Conservation (phyloP, 73 alveolate species). For the Tetrahymena elliotti region DNA sequence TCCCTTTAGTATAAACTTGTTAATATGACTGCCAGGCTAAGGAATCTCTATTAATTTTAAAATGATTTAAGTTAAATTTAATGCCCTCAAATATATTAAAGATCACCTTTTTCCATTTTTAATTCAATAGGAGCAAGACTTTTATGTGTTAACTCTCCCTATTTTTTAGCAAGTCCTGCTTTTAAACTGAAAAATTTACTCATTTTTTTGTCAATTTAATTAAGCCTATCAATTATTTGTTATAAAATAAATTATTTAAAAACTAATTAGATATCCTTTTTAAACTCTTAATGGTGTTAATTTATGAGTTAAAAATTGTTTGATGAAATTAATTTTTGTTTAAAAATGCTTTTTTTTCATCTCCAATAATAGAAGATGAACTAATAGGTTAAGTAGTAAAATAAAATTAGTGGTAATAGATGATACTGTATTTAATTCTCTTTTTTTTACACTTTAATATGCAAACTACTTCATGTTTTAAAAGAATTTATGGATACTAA, state of each 20-base stretch:
- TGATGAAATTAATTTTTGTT: background rate
- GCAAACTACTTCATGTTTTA: too few relatives aligned
- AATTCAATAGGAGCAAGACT: background rate
- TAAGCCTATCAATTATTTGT: too few relatives aligned
- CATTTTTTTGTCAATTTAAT: background rate
- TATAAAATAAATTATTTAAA: too few relatives aligned
- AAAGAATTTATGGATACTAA: too few relatives aligned
- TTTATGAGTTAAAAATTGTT: background rate
- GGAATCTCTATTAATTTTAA: background rate
- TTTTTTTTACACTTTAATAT: too few relatives aligned
- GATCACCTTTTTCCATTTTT: background rate
- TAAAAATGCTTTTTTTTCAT: background rate
- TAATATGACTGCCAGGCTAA: background rate
- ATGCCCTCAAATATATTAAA: background rate
- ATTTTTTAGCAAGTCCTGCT: background rate
- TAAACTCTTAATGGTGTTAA: background rate
- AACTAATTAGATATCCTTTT: background rate
- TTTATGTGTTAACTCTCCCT: background rate
- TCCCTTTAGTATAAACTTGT: background rate
- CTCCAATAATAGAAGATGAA: too few relatives aligned
- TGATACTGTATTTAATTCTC: background rate
- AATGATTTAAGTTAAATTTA: background rate
- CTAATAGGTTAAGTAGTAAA: too few relatives aligned
- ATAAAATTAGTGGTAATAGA: too few relatives aligned
- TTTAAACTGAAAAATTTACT: background rate